A percentile compares a stretch with the other conserved stretches of the same genome.
These are phyloP conservation scores for Chalara sp. DNA, from an alignment of 2,329 filamentous ascomycete species.

Conservation along the genomic window DNA sequence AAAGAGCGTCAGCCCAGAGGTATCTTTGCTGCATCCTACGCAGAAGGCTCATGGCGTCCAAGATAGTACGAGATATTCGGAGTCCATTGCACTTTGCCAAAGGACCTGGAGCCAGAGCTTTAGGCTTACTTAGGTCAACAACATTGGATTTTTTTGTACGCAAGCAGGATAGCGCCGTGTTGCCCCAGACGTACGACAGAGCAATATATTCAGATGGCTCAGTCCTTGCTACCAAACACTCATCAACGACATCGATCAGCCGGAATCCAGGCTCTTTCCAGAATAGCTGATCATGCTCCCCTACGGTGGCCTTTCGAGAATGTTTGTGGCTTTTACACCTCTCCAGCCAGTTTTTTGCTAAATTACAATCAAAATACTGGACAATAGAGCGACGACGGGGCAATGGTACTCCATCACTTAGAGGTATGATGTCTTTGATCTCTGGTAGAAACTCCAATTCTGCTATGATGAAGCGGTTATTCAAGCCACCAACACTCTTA, in stretches of 20 bases:
- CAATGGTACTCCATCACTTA: background rate
- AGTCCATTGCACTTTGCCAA: background rate
- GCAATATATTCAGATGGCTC: background rate
- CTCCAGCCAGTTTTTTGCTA: background rate
- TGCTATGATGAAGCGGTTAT: background rate
- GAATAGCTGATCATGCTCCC: background rate
- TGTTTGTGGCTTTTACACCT: background rate
- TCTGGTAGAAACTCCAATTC: background rate
- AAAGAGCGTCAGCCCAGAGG: conserved; percentile 14
- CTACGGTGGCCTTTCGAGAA: background rate
- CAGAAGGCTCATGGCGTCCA: conserved; percentile 14
- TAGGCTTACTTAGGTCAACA: background rate
- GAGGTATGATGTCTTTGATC: background rate
- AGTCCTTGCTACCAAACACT: background rate
- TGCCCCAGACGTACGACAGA: background rate
- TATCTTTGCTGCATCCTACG: conserved; percentile 15
- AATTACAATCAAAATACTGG: background rate
- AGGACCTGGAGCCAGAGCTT: background rate
- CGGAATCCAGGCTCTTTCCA: background rate
- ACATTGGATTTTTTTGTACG: background rate
- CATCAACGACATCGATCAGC: background rate
- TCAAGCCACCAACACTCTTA: too few relatives aligned
- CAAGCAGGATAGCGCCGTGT: background rate
- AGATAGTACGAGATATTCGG: background rate
- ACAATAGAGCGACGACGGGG: background rate